Percentiles rank a stretch among this genome's conserved stretches.
These are phyloP conservation scores for Chenopodium album DNA, from an alignment of 148 eudicot species.

Conservation along the genomic window DNA sequence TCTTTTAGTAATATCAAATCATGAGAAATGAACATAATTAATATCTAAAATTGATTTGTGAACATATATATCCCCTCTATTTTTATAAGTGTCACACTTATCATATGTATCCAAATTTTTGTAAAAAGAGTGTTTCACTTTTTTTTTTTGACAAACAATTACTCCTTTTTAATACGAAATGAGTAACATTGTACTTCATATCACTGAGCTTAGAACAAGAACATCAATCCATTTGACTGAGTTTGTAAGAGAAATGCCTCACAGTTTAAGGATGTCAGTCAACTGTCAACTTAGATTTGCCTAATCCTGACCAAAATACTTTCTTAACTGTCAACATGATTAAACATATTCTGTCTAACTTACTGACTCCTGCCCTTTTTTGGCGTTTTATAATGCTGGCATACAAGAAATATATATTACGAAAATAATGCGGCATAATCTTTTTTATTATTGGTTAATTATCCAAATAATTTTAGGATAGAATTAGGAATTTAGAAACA, in stretches of 20 bases:
- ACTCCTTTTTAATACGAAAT: too few relatives aligned
- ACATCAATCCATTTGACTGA: too few relatives aligned
- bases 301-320: slow-evolving; percentile 2
- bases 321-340: background rate
- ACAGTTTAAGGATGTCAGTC: background rate
- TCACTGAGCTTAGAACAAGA: too few relatives aligned
- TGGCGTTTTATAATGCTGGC: background rate
- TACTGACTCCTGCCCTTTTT: background rate
- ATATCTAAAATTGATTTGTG: too few relatives aligned
- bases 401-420: background rate
- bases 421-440: background rate
- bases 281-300: background rate
- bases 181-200: too few relatives aligned
- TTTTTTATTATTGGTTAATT: background rate
- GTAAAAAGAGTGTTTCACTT: too few relatives aligned
- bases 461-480: background rate
- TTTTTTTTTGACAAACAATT: too few relatives aligned
- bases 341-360: background rate
- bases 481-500: background rate
- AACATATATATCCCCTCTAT: too few relatives aligned
- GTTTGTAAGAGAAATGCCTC: background rate
- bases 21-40: too few relatives aligned
- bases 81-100: too few relatives aligned
- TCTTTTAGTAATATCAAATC: too few relatives aligned
- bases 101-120: too few relatives aligned